These are phyloP conservation scores for Lolium perenne DNA, from an alignment of 176 grass and related monocot species.

Conservation along the genomic window DNA sequence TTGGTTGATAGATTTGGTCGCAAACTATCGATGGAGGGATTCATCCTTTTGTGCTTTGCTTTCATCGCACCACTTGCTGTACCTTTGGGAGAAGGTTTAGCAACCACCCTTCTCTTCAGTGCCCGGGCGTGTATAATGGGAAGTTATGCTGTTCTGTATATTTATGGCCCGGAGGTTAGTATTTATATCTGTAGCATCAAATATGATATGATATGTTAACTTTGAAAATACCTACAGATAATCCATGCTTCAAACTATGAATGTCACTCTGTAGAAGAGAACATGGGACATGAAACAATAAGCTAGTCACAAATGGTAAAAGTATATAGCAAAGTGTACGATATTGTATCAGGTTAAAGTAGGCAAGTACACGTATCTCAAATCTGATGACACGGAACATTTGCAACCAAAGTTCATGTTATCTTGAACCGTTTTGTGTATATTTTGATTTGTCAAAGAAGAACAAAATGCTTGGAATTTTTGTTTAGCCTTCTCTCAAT, in stretches of 20 bases:
- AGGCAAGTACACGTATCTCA: constrained; percentile 34
- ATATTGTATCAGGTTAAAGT: constrained; percentile 23
- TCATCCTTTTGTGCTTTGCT: constrained; percentile 58
- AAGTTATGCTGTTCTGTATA: constrained; percentile 52
- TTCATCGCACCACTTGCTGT: constrained; percentile 61
- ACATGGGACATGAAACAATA: background rate
- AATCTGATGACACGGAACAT: constrained; percentile 9
- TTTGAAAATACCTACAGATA: background rate
- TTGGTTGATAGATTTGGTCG: constrained; percentile 72
- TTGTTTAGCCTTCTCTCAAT: constrained; percentile 4
- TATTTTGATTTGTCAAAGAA: background rate
- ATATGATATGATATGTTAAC: background rate
- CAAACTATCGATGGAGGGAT: constrained; percentile 57
- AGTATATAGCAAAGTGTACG: background rate
- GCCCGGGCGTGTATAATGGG: constrained; percentile 59
- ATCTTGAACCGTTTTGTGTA: background rate
- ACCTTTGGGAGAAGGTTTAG: constrained; percentile 56
- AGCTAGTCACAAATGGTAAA: background rate
- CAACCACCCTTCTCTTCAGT: constrained; percentile 70
- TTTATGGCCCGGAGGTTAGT: constrained; percentile 78
- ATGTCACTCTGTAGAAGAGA: background rate
- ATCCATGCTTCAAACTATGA: background rate
- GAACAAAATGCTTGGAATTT: background rate
- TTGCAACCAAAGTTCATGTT: constrained; percentile 50
- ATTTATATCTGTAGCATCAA: background rate